A percentile compares a stretch with the other conserved stretches of the same genome.
These are phyloP conservation scores for Cladorrhinum sp. DNA, from an alignment of 2,329 filamentous ascomycete genomes.

Conservation along the genomic window DNA sequence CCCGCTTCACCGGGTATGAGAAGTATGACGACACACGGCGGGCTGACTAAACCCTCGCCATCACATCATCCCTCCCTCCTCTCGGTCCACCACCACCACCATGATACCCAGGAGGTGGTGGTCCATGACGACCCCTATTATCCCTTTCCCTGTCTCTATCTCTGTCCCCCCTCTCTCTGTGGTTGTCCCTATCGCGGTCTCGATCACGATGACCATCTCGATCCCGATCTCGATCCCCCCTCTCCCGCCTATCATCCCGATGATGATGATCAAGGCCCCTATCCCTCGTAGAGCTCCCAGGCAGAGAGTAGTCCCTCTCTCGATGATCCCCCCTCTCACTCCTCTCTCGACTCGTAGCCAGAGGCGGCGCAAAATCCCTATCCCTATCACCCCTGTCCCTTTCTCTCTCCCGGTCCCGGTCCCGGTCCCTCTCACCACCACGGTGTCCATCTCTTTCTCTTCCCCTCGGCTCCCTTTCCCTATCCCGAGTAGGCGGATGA, in stretches of 20 bases:
- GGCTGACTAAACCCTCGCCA: neutral
- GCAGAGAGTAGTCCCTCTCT: neutral
- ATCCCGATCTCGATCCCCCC: neutral
- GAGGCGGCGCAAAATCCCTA: neutral
- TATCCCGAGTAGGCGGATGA: neutral
- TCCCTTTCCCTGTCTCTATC: conserved; percentile 11
- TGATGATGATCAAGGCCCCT: neutral
- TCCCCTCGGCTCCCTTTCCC: conserved; percentile 6
- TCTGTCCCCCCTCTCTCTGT: neutral
- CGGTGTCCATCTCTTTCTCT: neutral
- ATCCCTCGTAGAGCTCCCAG: neutral
- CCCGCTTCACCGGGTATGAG: no score
- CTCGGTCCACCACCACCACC: neutral
- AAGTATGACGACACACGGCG: no score
- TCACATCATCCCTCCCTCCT: neutral
- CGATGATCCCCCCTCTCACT: neutral
- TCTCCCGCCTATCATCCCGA: neutral
- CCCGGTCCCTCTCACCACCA: neutral
- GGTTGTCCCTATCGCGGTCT: no score
- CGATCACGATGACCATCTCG: neutral
- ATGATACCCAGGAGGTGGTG: neutral
- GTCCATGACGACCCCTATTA: conserved; percentile 2
- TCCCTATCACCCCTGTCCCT: conserved; percentile 2
- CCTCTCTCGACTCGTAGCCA: neutral
- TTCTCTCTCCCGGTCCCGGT: neutral